These are phyloP conservation scores for Blastocystis sp. DNA, from an alignment of 352 stramenopile species.

Conservation along the genomic window DNA sequence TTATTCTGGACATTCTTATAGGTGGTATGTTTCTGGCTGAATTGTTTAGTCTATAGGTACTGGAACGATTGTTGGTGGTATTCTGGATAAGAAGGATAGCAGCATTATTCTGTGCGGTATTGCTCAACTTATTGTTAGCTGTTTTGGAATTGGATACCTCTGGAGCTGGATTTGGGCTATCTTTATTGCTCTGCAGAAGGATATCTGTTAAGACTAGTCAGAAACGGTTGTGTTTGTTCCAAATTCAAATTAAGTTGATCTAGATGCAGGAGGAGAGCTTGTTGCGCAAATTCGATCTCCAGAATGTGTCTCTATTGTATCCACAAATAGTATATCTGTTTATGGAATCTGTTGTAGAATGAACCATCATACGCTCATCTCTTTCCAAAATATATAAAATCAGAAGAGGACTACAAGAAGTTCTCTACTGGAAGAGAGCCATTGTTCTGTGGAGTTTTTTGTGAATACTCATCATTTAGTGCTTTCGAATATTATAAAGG, in stretches of 20 bases:
- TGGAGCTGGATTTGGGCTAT: slow-evolving; percentile 43
- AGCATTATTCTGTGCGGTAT: slow-evolving; percentile 24
- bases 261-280: neutral
- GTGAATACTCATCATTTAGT: neutral
- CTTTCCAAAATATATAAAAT: neutral
- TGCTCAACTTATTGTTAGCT: neutral
- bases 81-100: neutral
- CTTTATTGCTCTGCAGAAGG: slow-evolving; percentile 10
- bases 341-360: neutral
- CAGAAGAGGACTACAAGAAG: neutral
- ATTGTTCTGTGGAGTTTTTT: neutral
- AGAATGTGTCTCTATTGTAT: neutral
- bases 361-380: neutral
- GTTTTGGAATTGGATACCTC: neutral
- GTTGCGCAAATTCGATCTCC: neutral
- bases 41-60: neutral
- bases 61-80: slow-evolving; percentile 39
- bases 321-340: neutral
- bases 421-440: neutral
- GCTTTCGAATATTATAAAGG: neutral
- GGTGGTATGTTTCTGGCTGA: neutral
- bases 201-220: neutral
- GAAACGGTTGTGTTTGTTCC: too few species aligned
- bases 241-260: too few species aligned
- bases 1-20: slow-evolving; percentile 47